These are phyloP conservation scores for Nannochloropsis granulata DNA, from an alignment of 108 stramenopile genomes.

Conservation along the genomic window DNA sequence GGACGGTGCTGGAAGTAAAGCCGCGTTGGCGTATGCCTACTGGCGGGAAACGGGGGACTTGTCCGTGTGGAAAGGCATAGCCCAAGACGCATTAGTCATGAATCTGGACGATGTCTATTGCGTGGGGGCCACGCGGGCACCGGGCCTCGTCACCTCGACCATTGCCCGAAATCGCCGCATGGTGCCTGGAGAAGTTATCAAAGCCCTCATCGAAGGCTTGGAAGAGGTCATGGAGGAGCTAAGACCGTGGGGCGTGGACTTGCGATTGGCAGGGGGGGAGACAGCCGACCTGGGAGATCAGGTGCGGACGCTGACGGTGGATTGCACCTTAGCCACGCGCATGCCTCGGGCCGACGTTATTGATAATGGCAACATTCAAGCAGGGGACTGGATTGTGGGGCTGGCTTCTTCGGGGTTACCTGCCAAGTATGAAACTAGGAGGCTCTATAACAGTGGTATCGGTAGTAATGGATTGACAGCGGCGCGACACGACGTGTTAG, in stretches of 20 bases:
- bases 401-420: slow-evolving; percentile 1
- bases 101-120: slow-evolving; percentile 8
- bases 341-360: slow-evolving; percentile 4
- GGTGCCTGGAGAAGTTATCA: slow-evolving; percentile 8
- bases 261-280: slow-evolving; percentile 3
- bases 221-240: slow-evolving; percentile 6
- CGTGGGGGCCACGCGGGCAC: neutral
- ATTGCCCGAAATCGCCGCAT: slow-evolving; percentile 2
- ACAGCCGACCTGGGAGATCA: slow-evolving; percentile 15
- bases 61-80: slow-evolving; percentile 16
- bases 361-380: slow-evolving; percentile 6
- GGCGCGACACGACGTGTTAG: slow-evolving; percentile 8
- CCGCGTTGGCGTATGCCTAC: slow-evolving; percentile 8
- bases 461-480: slow-evolving; percentile 5
- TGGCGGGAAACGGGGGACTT: slow-evolving; percentile 13
- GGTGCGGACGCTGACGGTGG: slow-evolving; percentile 7
- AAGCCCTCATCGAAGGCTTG: slow-evolving; percentile 4
- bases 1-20: slow-evolving; percentile 9
- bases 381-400: slow-evolving; percentile 5
- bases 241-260: neutral
- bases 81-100: slow-evolving; percentile 14
- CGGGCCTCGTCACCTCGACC: slow-evolving; percentile 5
- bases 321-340: slow-evolving; percentile 10
- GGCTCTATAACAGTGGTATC: slow-evolving; percentile 8
- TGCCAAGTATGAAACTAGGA: neutral